Conservation (phyloP, 257 asterid species). For the Lantana camara region DNA sequence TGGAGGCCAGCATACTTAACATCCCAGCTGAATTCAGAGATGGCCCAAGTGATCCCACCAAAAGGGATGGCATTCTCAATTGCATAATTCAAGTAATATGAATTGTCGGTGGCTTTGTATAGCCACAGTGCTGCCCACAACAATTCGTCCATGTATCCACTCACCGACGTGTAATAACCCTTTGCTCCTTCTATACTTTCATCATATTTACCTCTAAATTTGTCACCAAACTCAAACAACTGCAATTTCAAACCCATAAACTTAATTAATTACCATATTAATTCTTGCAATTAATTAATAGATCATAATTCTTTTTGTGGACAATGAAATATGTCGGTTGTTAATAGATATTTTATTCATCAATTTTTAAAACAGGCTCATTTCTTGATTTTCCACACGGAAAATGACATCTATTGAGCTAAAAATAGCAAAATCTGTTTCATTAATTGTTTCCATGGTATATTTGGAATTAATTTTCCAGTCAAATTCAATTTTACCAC, state of each 20-base stretch:
- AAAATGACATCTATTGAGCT: too few species aligned
- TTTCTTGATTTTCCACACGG: too few species aligned
- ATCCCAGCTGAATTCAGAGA: constrained; percentile 93
- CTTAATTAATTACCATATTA: not conserved
- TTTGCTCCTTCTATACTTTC: constrained; percentile 65
- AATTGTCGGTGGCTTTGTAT: constrained; percentile 75
- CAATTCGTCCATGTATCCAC: constrained; percentile 91
- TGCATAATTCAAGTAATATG: constrained; percentile 53
- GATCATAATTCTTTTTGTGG: too few species aligned
- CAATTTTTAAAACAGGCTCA: too few species aligned
- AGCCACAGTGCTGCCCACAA: constrained; percentile 97
- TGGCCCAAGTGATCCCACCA: constrained; percentile 92
- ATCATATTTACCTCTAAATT: constrained; percentile 76
- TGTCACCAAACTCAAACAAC: constrained; percentile 89
- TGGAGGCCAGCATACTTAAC: constrained; percentile 88
- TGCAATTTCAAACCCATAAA: constrained; percentile 25
- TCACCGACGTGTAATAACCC: constrained; percentile 81
- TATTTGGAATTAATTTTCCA: too few species aligned
- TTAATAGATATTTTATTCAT: too few species aligned
- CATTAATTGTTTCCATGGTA: too few species aligned
- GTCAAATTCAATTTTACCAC: too few species aligned
- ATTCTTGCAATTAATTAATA: not conserved
- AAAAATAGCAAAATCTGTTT: too few species aligned
- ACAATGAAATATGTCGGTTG: not conserved
- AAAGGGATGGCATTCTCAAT: constrained; percentile 53